Evolutionary conservation across 1,284 basidiomycete genomes (phyloP), one percentile per base, ranked within the genome.

Genomic region (Moesziomyces globuligerus): DNA sequence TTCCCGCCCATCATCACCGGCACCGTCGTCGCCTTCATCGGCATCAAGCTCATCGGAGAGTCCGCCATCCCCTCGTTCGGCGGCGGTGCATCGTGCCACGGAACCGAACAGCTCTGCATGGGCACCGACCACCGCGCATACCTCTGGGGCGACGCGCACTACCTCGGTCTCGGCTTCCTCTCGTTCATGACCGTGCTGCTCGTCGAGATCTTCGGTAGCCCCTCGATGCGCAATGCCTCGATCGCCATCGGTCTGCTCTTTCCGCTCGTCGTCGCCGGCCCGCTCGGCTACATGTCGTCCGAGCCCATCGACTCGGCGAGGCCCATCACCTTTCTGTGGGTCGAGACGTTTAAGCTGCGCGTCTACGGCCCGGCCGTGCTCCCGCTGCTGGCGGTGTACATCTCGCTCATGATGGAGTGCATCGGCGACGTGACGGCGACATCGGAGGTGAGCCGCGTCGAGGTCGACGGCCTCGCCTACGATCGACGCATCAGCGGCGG

Each of bases 361-460:
- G 87, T 94, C 0, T 92, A 94, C 72, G 87, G 89, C 2, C 90
- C 91, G 3, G 91, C 91, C 0, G 90, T 94, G 40, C 83, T 94
- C 25, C 91, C 91, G 0, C 89, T 92, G 87, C 80, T 93, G 21
- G 90, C 90, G 0, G 90, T 93, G 1, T 93, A 93, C 80, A 84
- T 78, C 20, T 54, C 54, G 25, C 59, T 76, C 17, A 88, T 90
- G 2, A 90, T 91, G 89, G 91, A 93, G 82, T 90, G 90, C 4
- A 92, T 92, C 46, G 92, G 91, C 1, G 91, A 93, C 75, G 89
- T 93, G 72, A 92, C 92, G 0, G 91, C 92, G 0, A 90, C 90
- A 4, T 88, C 90, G 1, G 92, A 94, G 80, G 90, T 91, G 3
- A 91, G 90, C 2, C 86, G 88, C 10, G 86, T 91, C 34, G 74